Base-by-base conservation (phyloP, 768 basidiomycete genomes). In the Leccinellum albellum region DNA sequence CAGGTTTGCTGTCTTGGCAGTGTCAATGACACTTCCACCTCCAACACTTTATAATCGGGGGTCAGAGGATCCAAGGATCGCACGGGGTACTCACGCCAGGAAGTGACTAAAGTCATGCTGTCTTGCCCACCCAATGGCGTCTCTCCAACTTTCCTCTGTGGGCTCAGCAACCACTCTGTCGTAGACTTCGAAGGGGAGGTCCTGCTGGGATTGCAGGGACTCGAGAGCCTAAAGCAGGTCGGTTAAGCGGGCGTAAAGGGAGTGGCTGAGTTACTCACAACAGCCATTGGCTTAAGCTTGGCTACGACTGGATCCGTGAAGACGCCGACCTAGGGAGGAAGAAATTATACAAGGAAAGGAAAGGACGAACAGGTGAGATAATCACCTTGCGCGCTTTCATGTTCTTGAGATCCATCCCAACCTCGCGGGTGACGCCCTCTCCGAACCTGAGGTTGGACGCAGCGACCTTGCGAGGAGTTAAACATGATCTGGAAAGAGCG, bases 1-100 rank as follows among this genome's bases (percentile, higher is more conserved):
- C 83, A 98, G 66, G 74, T 98, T 98, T 31, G 96, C 94, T 7
- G 94, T 85, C 71, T 98, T 98, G 53, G 94, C 91, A 0, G 94
- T 97, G 69, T 97, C 95, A 67, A 97, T 97, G 24, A 93, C 91
- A 65, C 90, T 93, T 61, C 93, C 93, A n/a, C 93, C 93, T 59
- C 93, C 92, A 29, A 94, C 87, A 40, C 91, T 66, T 37, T 90
- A 61, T 35, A 26, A 59, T 35, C 17, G 28, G 35, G 35, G 44
- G 49, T 50, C 21, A 47, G 56, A 51, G 55, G 12, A 54, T 32
- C 46, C 29, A 12, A 59, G 15, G 50, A 37, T 40, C 14, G 15
- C n/a, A 48, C 12, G 53, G 13, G 37, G 42, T 33, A 78, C 85
- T 55, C 64, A 92, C 91, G 91, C 93, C 21, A 94, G 75, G 76